A percentile compares a stretch with the other conserved stretches of the same genome.
phyloP scores from a whole-genome alignment of 129 eudicot species.

The Daucus carota region DH1_v3.0 NC_030384.2:7222501-7223000 shows the following conservation, averaged over 20 bases:
- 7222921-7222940: conserved; percentile 87
- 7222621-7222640: background rate
- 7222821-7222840: background rate
- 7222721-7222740: conserved; percentile 67
- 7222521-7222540: background rate
- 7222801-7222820: background rate
- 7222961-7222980: conserved; percentile 44
- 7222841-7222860: conserved; percentile 63
- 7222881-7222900: conserved; percentile 59
- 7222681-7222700: conserved; percentile 41
- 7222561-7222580: background rate
- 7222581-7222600: background rate
- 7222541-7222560: background rate
- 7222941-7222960: conserved; percentile 71
- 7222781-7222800: background rate
- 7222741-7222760: conserved; percentile 86
- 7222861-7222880: conserved; percentile 79
- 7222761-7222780: conserved; percentile 42
- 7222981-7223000: conserved; percentile 64
- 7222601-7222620: background rate
- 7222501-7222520: background rate
- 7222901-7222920: conserved; percentile 65
- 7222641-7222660: conserved; percentile 14
- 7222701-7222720: conserved; percentile 30
- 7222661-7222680: conserved; percentile 49